Percentiles rank a stretch among this genome's conserved stretches.
Conservation (phyloP, 495 filamentous ascomycete species). For the Aspergillus coremiiformis region DNA sequence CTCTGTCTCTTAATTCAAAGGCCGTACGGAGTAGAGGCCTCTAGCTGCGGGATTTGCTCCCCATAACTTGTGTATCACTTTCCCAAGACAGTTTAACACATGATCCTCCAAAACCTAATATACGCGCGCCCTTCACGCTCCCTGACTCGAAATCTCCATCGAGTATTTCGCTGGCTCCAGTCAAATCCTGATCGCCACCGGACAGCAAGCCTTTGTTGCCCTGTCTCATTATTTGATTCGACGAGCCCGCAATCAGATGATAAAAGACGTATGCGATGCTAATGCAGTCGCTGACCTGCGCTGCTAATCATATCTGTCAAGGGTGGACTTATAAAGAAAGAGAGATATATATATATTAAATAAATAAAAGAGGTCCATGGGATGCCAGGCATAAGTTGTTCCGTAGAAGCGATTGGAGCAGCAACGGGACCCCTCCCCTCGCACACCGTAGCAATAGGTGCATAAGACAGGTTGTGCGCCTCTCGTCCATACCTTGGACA, state of each 20-base stretch:
- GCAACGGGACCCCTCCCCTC: no score
- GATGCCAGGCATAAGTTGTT: no score
- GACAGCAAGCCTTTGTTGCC: slow-evolving; percentile 8
- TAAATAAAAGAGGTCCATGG: no score
- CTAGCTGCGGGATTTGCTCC: neutral
- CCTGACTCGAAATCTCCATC: slow-evolving; percentile 1
- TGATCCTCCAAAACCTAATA: neutral
- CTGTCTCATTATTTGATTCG: slow-evolving; percentile 17
- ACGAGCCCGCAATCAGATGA: slow-evolving; percentile 28
- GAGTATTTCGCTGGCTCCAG: slow-evolving; percentile 14
- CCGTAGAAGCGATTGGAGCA: no score
- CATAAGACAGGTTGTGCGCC: no score
- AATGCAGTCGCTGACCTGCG: slow-evolving; percentile 22
- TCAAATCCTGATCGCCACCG: slow-evolving; percentile 13
- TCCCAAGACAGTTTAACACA: neutral
- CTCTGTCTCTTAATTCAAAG: neutral
- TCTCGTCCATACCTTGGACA: no score
- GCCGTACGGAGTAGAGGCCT: neutral
- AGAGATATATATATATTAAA: no score
- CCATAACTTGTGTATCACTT: neutral
- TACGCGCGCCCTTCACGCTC: neutral
- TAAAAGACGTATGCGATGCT: slow-evolving; percentile 27
- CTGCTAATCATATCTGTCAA: slow-evolving; percentile 13
- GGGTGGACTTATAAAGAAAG: neutral
- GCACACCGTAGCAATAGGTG: no score